phyloP scores from a whole-genome alignment of 2,329 filamentous ascomycete genomes.

The Decorospora gaudefroyi region DNA sequence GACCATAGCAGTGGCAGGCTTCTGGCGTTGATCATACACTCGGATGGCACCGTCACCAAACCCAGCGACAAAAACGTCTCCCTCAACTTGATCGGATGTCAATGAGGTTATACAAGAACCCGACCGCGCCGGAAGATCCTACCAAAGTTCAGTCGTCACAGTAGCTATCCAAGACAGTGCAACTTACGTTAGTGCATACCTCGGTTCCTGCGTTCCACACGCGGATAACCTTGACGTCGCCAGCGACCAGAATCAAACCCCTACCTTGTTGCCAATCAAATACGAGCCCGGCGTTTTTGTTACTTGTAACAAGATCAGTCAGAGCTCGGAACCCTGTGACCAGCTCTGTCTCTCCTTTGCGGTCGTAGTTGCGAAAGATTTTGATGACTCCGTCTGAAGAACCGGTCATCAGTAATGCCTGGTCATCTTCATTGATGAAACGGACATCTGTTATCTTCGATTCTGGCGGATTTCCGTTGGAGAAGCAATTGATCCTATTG shows the following conservation, averaged over 20 bases:
- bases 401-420: conserved; percentile 90
- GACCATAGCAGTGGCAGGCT: conserved; percentile 88
- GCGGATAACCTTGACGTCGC: conserved; percentile 91
- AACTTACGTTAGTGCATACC: conserved; percentile 73
- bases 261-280: conserved; percentile 99
- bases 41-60: conserved; percentile 95
- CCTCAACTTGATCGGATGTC: conserved; percentile 96
- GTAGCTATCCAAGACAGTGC: not conserved
- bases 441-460: conserved; percentile 93
- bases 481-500: conserved; percentile 85
- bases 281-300: conserved; percentile 91
- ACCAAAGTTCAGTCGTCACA: conserved; percentile 16
- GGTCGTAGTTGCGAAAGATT: conserved; percentile 90
- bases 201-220: conserved; percentile 96
- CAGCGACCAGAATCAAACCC: conserved; percentile 90
- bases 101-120: conserved; percentile 94
- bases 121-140: conserved; percentile 91
- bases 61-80: conserved; percentile 92
- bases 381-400: conserved; percentile 94
- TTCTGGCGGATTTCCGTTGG: conserved; percentile 88
- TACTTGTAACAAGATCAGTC: conserved; percentile 91
- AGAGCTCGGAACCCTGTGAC: conserved; percentile 90
- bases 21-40: conserved; percentile 87
- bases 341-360: conserved; percentile 73
- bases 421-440: conserved; percentile 98